Evolutionary conservation across 2,329 filamentous ascomycete species (phyloP), one percentile per base, ranked within the genome.

Genomic region (Monilinia fructigena): DNA sequence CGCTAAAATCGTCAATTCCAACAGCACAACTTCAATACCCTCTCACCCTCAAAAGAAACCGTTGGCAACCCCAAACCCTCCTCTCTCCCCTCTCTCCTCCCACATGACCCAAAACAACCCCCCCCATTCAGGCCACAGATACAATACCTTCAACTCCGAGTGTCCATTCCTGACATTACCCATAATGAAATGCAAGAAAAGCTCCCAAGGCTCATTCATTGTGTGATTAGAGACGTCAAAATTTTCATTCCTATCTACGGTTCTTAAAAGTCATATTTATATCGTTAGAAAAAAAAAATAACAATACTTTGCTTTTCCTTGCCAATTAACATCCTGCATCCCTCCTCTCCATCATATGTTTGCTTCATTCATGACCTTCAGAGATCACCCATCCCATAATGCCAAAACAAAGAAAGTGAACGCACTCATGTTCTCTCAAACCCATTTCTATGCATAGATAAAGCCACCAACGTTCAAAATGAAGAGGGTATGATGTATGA

Each of bases 401-500:
- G 45, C 47, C 31, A 31, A 60, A 60, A 50, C 7, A 47, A 47
- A 23, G 11, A 28, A 58, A n/a, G 23, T 23, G 38, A 60, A 20
- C 58, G 28, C 20, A 26, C 20, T 55, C 31, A 40, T 38, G 26
- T 60, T 35, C 58, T 35, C 47, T 28, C 28, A 10, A 18, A 38
- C 28, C 58, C 28, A 60, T 60, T 50, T 28, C 45, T 45, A 60
- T 60, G 58, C 58, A 60, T 60, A 60, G 38, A 50, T 60, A 60
- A 60, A 60, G 1, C 58, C 58, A 59, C 26, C 58, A 26, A 60
- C 58, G 58, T 60, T 50, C 58, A 60, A n/a, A 38, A 50, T 26
- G 45, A 38, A 50, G 58, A 60, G 58, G 58, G 58, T 38, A 60
- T 60, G 48, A 45, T 20, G 23, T 60, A 50, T 60, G 38, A 45